Evolutionary conservation across 176 grass and related monocot species (phyloP).

Genomic region (Thalia dealbata): DNA sequence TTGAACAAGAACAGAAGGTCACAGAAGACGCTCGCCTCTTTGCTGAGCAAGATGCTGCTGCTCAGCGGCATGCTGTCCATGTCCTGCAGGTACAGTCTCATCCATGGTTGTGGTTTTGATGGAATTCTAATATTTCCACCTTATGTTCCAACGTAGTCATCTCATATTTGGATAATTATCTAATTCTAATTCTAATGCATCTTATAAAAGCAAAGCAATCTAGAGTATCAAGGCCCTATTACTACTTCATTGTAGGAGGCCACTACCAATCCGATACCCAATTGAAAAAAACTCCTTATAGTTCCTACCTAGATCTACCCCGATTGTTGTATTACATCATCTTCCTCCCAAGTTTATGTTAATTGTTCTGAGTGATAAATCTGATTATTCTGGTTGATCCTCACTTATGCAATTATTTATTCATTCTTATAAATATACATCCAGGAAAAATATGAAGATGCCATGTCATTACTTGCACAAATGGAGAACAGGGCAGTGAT

Average conservation of each 20-base stretch:
- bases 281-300: background rate
- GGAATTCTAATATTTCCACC: slow-evolving; percentile 4
- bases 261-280: no score
- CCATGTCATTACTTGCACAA: slow-evolving; percentile 53
- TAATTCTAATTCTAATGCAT: no score
- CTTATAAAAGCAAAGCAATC: no score
- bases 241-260: no score
- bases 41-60: slow-evolving; percentile 86
- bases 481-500: slow-evolving; percentile 97
- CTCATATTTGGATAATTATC: no score
- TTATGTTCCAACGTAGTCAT: background rate
- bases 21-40: slow-evolving; percentile 92
- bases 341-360: background rate
- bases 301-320: background rate
- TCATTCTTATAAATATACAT: slow-evolving; percentile 25
- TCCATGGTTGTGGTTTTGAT: slow-evolving; percentile 19
- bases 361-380: background rate
- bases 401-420: slow-evolving; percentile 22
- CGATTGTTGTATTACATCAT: background rate
- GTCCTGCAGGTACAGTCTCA: slow-evolving; percentile 69
- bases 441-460: slow-evolving; percentile 84
- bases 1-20: slow-evolving; percentile 97
- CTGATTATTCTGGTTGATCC: slow-evolving; percentile 8
- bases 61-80: slow-evolving; percentile 75
- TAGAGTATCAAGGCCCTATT: no score